phyloP scores from a whole-genome alignment of 345 rosid genomes.

The Gossypium anomalum region DNA sequence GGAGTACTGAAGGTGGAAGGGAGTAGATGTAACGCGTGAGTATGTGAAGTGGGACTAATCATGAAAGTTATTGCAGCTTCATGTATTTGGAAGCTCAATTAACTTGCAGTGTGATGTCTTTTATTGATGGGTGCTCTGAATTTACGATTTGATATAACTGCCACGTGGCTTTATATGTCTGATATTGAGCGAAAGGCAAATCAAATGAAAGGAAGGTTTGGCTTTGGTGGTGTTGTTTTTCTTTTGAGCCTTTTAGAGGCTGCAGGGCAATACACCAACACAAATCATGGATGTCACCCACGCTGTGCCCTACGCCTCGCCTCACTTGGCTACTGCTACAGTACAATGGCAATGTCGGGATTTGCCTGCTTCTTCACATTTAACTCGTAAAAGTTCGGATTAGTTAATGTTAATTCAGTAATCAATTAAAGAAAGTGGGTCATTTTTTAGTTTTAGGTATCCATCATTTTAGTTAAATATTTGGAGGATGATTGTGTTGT shows the following conservation, averaged over 20 bases:
- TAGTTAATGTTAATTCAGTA: background rate
- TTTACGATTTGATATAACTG: slow-evolving; percentile 18
- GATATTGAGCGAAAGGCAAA: background rate
- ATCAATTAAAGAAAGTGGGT: background rate
- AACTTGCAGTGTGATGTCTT: slow-evolving; percentile 6
- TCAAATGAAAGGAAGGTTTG: background rate
- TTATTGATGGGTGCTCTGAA: background rate
- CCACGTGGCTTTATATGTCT: slow-evolving; percentile 22
- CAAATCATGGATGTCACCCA: slow-evolving; percentile 27
- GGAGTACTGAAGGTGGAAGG: background rate
- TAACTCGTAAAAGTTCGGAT: background rate
- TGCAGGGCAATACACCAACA: slow-evolving; percentile 16
- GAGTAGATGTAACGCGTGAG: background rate
- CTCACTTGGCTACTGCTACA: background rate
- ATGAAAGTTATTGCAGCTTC: background rate
- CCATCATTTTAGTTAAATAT: no score
- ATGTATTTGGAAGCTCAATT: slow-evolving; percentile 14
- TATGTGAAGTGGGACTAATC: background rate
- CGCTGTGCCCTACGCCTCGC: slow-evolving; percentile 8
- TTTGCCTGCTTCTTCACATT: background rate
- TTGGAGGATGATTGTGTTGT: no score
- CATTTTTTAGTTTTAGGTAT: background rate
- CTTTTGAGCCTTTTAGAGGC: slow-evolving; percentile 11
- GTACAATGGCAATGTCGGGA: background rate
- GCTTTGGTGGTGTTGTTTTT: background rate